Evolutionary conservation across 2,329 filamentous ascomycete genomes (phyloP), one percentile per base, ranked within the genome.

Genomic region (Stagonosporopsis vannaccii): DNA sequence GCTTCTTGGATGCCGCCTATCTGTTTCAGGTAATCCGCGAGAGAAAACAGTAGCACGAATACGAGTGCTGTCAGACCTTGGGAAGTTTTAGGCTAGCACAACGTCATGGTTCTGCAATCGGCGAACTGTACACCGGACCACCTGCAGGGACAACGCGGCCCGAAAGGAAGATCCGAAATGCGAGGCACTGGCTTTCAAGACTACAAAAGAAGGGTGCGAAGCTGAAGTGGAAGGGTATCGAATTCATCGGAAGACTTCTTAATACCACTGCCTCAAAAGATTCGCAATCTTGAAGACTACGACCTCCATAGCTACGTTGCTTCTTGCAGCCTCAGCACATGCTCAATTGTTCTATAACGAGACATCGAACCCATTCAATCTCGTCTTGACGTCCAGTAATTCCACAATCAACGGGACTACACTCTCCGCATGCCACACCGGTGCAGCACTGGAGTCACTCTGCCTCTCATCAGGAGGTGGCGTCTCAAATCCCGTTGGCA

Each of bases 371-470:
- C 78, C 80, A 13, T 83, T 83, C 72, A 53, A 74, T 26, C 74
- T 83, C 20, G 61, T 77, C 39, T 56, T 81, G 35, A 48, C 68
- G 30, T 79, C 79, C 20, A 45, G 66, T 1, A 77, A 81, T 54
- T 58, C 63, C 5, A 70, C 72, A 2, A 59, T 77, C 49, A 74
- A 81, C 44, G 76, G 76, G 51, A 42, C 66, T 12, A 68, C 71
- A 6, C 74, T 82, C 15, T 65, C 63, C 5, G 66, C 80, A 51
- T 83, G 80, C 68, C 80, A 82, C 63, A 73, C 76, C 56, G 81
- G 81, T 26, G 80, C 81, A 19, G 80, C 75, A 4, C 80, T 82
- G 49, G 80, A 82, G 63, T 75, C 71, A 11, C 76, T 82, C 51
- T 82, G 81, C 59, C 58, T 79, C 17, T 63, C 65, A 56, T 62